Conservation (phyloP, 192 early-diverging fungal species). For the Geranomyces michiganensis region DNA sequence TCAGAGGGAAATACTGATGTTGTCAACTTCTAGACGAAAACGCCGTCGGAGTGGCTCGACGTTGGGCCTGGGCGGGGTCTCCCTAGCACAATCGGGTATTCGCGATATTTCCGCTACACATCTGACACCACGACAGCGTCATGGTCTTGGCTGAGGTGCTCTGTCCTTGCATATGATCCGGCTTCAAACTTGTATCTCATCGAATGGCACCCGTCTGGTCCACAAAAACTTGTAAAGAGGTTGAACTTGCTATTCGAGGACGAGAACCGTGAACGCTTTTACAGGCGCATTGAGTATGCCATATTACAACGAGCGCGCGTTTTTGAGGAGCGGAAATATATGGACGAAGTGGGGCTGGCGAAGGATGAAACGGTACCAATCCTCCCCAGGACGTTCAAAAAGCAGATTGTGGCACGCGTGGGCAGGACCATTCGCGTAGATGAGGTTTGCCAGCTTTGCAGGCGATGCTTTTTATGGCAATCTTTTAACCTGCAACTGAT, state of each 20-base stretch:
- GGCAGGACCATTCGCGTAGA: constrained; percentile 15
- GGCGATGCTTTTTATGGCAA: too few relatives aligned
- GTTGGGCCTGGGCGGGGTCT: constrained; percentile 12
- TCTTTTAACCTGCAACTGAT: too few relatives aligned
- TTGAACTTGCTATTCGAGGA: constrained; percentile 43
- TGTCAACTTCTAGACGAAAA: constrained; percentile 12
- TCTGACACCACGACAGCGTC: not conserved
- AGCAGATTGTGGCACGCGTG: constrained; percentile 19
- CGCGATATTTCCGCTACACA: constrained; percentile 28
- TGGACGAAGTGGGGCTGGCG: constrained; percentile 3
- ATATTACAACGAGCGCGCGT: constrained; percentile 16
- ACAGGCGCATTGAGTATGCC: constrained; percentile 37
- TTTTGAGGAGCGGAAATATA: constrained; percentile 12
- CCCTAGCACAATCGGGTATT: constrained; percentile 17
- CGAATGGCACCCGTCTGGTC: constrained; percentile 28
- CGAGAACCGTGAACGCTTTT: constrained; percentile 38
- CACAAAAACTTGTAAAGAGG: constrained; percentile 34
- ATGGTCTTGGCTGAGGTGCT: constrained; percentile 34
- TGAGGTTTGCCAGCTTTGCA: not conserved
- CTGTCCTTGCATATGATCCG: constrained; percentile 35
- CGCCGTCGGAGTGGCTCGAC: constrained; percentile 29
- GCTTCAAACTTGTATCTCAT: constrained; percentile 34
- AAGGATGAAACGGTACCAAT: constrained; percentile 3
- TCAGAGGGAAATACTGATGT: not conserved
- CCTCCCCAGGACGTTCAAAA: constrained; percentile 24